These are phyloP conservation scores for Psilocybe cyanescens DNA, from an alignment of 768 basidiomycete genomes.

Conservation along the genomic window DNA sequence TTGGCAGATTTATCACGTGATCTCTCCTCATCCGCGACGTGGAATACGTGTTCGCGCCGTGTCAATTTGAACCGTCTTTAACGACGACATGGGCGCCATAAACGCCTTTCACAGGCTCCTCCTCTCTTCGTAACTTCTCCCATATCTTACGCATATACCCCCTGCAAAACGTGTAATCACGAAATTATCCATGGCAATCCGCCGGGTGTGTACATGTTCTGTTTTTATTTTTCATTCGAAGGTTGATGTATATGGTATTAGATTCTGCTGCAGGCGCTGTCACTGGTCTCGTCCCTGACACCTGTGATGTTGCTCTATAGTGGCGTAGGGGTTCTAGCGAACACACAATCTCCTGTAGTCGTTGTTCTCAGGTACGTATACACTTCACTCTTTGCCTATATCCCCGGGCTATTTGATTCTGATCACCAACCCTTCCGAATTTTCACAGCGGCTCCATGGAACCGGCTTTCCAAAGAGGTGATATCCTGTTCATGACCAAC, in stretches of 20 bases:
- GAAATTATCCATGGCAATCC: background rate
- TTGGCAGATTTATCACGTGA: constrained; percentile 5
- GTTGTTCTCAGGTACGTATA: constrained; percentile 80
- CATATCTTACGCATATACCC: background rate
- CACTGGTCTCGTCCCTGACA: constrained; percentile 83
- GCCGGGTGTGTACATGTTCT: background rate
- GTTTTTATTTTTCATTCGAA: background rate
- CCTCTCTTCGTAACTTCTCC: background rate
- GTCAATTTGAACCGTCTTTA: background rate
- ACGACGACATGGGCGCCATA: background rate
- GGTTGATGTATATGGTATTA: constrained; percentile 27
- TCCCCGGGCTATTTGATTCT: background rate
- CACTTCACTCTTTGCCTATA: background rate
- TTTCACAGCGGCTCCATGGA: constrained; percentile 86
- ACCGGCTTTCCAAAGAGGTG: constrained; percentile 91
- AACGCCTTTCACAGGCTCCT: background rate
- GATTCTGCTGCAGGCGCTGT: constrained; percentile 83
- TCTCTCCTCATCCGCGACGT: background rate
- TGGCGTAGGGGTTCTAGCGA: constrained; percentile 80
- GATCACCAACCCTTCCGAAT: background rate
- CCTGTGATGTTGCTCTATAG: constrained; percentile 97
- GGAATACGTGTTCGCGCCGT: background rate
- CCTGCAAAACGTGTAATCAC: background rate
- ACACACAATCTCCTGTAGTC: constrained; percentile 91
- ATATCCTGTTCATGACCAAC: constrained; percentile 91